A percentile compares a stretch with the other conserved stretches of the same genome.
phyloP scores from a whole-genome alignment of 1,284 basidiomycete genomes.

The Pseudozyma pruni region DNA sequence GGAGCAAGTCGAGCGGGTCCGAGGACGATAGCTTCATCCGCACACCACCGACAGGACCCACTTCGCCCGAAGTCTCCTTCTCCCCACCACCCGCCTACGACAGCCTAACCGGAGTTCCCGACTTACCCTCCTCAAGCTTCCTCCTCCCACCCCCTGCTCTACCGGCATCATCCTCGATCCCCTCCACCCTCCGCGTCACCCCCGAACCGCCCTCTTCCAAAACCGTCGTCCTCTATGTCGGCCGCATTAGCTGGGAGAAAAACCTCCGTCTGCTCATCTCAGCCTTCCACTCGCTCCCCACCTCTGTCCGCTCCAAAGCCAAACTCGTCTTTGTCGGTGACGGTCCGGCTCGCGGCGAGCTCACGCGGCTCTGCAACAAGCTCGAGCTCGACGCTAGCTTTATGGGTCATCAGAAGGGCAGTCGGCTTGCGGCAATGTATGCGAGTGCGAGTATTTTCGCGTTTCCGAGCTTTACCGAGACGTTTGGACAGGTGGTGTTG shows the following conservation, averaged over 20 bases:
- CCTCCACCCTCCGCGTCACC: conserved; percentile 15
- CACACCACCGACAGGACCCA: conserved; percentile 66
- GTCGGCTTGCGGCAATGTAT: conserved; percentile 68
- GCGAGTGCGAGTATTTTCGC: conserved; percentile 73
- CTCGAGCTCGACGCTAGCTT: conserved; percentile 71
- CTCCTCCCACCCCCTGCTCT: conserved; percentile 56
- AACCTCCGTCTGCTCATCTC: conserved; percentile 73
- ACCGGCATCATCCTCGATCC: conserved; percentile 19
- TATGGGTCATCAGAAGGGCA: conserved; percentile 71
- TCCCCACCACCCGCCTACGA: conserved; percentile 64
- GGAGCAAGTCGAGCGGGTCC: neutral
- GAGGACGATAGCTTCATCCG: conserved; percentile 66
- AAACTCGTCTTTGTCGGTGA: conserved; percentile 74
- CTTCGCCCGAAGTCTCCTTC: conserved; percentile 60
- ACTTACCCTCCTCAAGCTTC: conserved; percentile 42
- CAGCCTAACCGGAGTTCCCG: conserved; percentile 55
- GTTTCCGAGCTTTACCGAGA: conserved; percentile 73
- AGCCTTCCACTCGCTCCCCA: conserved; percentile 69
- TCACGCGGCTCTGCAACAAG: conserved; percentile 70
- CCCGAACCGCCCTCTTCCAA: conserved; percentile 49
- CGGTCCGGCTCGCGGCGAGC: conserved; percentile 71
- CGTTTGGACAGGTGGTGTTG: conserved; percentile 73
- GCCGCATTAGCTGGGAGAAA: conserved; percentile 73
- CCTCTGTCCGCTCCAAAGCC: conserved; percentile 60
- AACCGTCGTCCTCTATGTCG: conserved; percentile 69